These are phyloP conservation scores for Clathrus columnatus DNA, from an alignment of 768 basidiomycete genomes.

Conservation along the genomic window DNA sequence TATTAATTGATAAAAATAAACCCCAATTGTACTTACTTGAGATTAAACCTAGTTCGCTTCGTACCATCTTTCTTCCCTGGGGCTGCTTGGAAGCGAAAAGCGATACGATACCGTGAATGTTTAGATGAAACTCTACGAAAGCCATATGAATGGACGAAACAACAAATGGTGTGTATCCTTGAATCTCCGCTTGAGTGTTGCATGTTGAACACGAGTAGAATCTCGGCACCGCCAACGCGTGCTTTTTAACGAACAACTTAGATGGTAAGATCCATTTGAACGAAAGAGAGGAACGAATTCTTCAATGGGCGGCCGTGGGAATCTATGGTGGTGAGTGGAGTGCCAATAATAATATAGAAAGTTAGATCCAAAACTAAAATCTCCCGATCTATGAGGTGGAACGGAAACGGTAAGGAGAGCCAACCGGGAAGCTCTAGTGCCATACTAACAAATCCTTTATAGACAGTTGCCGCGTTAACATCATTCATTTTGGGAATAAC, in stretches of 20 bases:
- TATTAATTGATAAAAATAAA: neutral
- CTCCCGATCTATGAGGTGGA: too few species aligned
- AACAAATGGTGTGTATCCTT: slow-evolving; percentile 11
- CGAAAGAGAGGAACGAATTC: neutral
- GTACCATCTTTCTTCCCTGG: slow-evolving; percentile 28
- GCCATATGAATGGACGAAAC: slow-evolving; percentile 15
- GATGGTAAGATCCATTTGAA: neutral
- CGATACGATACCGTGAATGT: slow-evolving; percentile 8
- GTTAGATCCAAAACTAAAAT: too few species aligned
- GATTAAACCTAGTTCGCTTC: slow-evolving; percentile 15
- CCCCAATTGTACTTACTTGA: neutral
- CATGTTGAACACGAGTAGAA: neutral
- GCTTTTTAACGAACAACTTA: neutral
- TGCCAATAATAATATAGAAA: too few species aligned
- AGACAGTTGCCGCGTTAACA: neutral
- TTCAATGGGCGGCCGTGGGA: neutral
- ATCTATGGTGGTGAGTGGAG: neutral
- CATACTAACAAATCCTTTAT: neutral
- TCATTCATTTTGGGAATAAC: neutral
- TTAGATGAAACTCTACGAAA: slow-evolving; percentile 15
- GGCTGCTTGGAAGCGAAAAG: slow-evolving; percentile 22
- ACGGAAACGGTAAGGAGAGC: too few species aligned
- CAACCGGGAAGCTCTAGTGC: too few species aligned
- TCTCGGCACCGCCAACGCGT: neutral
- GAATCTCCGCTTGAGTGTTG: neutral